These are phyloP conservation scores for Arachnopeziza araneosa DNA, from an alignment of 2,329 filamentous ascomycete species.

Conservation along the genomic window DNA sequence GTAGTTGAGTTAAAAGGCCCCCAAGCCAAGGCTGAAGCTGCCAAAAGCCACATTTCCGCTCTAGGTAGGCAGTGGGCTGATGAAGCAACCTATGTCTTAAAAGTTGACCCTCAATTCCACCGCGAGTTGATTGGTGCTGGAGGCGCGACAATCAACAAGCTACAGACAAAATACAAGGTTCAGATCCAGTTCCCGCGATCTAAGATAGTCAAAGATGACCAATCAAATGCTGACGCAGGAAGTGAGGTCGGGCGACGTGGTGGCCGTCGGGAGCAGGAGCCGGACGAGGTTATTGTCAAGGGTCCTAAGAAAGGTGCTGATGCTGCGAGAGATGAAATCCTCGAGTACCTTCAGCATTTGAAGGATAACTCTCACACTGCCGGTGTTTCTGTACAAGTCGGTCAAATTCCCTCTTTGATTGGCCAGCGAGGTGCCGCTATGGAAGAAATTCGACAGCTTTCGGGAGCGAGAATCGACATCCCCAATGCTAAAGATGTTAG, in stretches of 20 bases:
- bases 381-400: slow-evolving; percentile 79
- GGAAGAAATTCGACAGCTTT: slow-evolving; percentile 79
- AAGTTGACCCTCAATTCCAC: slow-evolving; percentile 91
- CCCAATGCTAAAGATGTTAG: slow-evolving; percentile 70
- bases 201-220: slow-evolving; percentile 64
- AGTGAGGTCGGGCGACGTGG: slow-evolving; percentile 60
- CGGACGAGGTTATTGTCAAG: slow-evolving; percentile 86
- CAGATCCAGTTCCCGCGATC: slow-evolving; percentile 86
- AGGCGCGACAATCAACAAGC: slow-evolving; percentile 81
- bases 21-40: slow-evolving; percentile 86
- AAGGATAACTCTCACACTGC: slow-evolving; percentile 80
- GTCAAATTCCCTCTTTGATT: slow-evolving; percentile 89
- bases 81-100: slow-evolving; percentile 79
- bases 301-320: slow-evolving; percentile 92
- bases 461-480: slow-evolving; percentile 86
- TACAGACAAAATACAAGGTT: slow-evolving; percentile 90
- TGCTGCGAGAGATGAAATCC: slow-evolving; percentile 83
- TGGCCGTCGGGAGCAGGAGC: slow-evolving; percentile 63
- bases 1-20: slow-evolving; percentile 95
- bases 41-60: slow-evolving; percentile 73
- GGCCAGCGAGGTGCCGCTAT: slow-evolving; percentile 85
- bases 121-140: slow-evolving; percentile 86
- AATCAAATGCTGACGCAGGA: slow-evolving; percentile 60
- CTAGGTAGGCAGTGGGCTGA: slow-evolving; percentile 82
- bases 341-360: slow-evolving; percentile 81